Percentiles rank a stretch among this genome's conserved stretches.
These are phyloP conservation scores for Magnusiomyces tetraspermus DNA, from an alignment of 1,139 yeast genomes.

Conservation along the genomic window DNA sequence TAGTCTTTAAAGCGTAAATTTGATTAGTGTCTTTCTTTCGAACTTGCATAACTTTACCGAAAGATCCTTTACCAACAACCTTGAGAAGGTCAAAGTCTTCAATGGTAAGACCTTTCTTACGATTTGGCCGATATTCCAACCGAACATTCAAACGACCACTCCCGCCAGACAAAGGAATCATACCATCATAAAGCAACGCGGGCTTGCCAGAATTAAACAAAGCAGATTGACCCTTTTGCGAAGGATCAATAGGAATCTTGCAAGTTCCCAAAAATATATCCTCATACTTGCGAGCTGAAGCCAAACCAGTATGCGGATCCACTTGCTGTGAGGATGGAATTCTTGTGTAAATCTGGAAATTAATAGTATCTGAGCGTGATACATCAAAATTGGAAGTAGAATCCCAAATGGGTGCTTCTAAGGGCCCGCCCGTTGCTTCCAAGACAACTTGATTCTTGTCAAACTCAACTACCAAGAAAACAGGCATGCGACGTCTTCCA, in stretches of 20 bases:
- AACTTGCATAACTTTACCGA: constrained; percentile 98
- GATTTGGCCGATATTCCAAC: constrained; percentile 65
- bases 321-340: constrained; percentile 35
- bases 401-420: constrained; percentile 63
- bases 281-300: constrained; percentile 8
- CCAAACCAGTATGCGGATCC: not conserved
- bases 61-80: constrained; percentile 95
- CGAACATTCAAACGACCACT: constrained; percentile 45
- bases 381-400: constrained; percentile 89
- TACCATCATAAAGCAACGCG: constrained; percentile 6
- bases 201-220: constrained; percentile 3
- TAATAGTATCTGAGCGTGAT: constrained; percentile 50
- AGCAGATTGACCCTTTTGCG: constrained; percentile 6
- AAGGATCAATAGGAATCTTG: constrained; percentile 20
- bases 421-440: constrained; percentile 68
- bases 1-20: constrained; percentile 86
- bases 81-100: constrained; percentile 89
- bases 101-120: constrained; percentile 57
- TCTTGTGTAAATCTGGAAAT: constrained; percentile 69
- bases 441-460: constrained; percentile 65
- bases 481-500: constrained; percentile 25
- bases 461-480: constrained; percentile 37
- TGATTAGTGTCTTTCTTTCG: constrained; percentile 90
- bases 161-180: constrained; percentile 27
- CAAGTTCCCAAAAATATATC: constrained; percentile 36